phyloP scores from a whole-genome alignment of 306 rosid species.

The Dryas octopetala region DNA sequence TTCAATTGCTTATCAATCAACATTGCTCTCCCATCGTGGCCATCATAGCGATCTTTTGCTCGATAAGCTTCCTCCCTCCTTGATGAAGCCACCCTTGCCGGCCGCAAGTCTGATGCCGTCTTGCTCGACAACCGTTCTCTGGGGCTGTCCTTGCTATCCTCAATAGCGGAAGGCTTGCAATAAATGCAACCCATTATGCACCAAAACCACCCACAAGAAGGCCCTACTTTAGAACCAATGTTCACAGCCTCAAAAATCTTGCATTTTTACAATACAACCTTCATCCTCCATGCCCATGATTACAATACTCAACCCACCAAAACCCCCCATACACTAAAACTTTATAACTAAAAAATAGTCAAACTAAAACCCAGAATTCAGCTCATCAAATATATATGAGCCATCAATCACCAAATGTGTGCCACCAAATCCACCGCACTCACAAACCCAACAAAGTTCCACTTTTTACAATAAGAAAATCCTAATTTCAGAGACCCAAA shows the following conservation, averaged over 20 bases:
- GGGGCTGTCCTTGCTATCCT: slow-evolving; percentile 95
- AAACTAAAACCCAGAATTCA: slow-evolving; percentile 32
- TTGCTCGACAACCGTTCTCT: slow-evolving; percentile 71
- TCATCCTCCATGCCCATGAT: slow-evolving; percentile 36
- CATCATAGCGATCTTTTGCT: slow-evolving; percentile 60
- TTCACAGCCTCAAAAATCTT: slow-evolving; percentile 39
- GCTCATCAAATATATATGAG: slow-evolving; percentile 29
- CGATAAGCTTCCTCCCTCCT: slow-evolving; percentile 78
- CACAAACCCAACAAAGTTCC: slow-evolving; percentile 6
- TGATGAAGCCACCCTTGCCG: slow-evolving; percentile 60
- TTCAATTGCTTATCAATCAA: slow-evolving; percentile 70
- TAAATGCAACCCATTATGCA: slow-evolving; percentile 79
- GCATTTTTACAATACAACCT: slow-evolving; percentile 31
- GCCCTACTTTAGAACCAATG: slow-evolving; percentile 46
- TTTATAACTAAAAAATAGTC: slow-evolving; percentile 16
- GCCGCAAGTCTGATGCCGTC: slow-evolving; percentile 48
- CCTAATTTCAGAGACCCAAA: slow-evolving; percentile 35
- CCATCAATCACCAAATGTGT: slow-evolving; percentile 33
- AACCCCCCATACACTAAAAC: slow-evolving; percentile 8
- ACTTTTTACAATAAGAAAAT: slow-evolving; percentile 11
- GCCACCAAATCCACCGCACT: slow-evolving; percentile 27
- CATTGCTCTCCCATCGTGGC: slow-evolving; percentile 59
- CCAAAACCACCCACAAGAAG: slow-evolving; percentile 44
- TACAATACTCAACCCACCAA: slow-evolving; percentile 23
- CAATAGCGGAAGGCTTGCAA: slow-evolving; percentile 96